These are phyloP conservation scores for Oryza nivara DNA, from an alignment of 176 grass and related monocot genomes.

Conservation along the genomic window DNA sequence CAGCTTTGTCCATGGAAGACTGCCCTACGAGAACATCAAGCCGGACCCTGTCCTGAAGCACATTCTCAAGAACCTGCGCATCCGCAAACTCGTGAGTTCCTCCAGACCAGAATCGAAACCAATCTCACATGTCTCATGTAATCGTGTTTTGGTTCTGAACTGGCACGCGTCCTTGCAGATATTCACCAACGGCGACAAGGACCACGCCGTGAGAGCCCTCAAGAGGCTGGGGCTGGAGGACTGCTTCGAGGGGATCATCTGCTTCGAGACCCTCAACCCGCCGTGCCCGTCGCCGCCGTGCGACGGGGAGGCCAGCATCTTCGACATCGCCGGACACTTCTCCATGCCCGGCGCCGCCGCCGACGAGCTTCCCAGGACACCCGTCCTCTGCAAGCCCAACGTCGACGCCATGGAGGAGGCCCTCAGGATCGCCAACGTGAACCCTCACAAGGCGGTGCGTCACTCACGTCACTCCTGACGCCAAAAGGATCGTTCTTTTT, in stretches of 20 bases:
- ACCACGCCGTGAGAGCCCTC: constrained; percentile 68
- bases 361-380: constrained; percentile 70
- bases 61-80: constrained; percentile 82
- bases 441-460: constrained; percentile 77
- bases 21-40: constrained; percentile 91
- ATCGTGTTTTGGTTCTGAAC: too few relatives aligned
- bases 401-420: constrained; percentile 82
- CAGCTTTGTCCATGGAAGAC: constrained; percentile 91
- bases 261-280: constrained; percentile 97
- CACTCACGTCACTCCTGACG: not conserved
- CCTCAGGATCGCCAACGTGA: constrained; percentile 71
- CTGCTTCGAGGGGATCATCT: constrained; percentile 96
- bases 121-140: not conserved
- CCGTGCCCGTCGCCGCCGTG: constrained; percentile 40
- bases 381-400: constrained; percentile 91
- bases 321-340: constrained; percentile 83
- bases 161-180: constrained; percentile 49
- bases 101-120: not conserved
- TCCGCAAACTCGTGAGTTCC: constrained; percentile 80
- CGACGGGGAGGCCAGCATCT: constrained; percentile 41
- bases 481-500: not conserved
- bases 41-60: constrained; percentile 79
- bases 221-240: constrained; percentile 87
- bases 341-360: constrained; percentile 23
- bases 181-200: constrained; percentile 89